phyloP scores from a whole-genome alignment of 805 yeast species.

The Hermanozyma aechmeae region DNA sequence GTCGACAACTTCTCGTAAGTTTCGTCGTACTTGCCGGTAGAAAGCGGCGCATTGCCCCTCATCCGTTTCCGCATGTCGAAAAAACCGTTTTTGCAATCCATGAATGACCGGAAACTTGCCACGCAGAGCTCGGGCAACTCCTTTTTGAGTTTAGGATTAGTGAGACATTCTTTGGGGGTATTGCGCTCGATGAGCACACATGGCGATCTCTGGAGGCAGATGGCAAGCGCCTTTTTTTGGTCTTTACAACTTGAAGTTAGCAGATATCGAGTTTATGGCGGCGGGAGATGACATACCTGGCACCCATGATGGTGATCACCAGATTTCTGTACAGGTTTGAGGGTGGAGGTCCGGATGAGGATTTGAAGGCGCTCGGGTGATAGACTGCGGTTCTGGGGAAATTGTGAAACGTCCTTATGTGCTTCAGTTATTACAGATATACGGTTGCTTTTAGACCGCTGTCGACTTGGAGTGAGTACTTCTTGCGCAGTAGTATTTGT shows the following conservation, averaged over 20 bases:
- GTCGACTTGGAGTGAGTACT: too few relatives aligned
- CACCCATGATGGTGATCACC: conserved; percentile 35
- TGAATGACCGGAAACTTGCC: conserved; percentile 73
- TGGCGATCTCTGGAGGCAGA: conserved; percentile 92
- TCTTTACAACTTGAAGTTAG: conserved; percentile 67
- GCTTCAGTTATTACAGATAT: too few relatives aligned
- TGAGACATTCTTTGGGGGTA: conserved; percentile 81
- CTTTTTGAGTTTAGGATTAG: conserved; percentile 64
- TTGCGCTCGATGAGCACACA: conserved; percentile 87
- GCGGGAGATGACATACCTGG: conserved; percentile 29
- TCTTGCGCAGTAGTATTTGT: too few relatives aligned
- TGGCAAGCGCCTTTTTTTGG: conserved; percentile 89
- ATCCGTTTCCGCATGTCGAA: conserved; percentile 88
- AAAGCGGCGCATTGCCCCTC: conserved; percentile 86
- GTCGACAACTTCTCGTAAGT: conserved; percentile 67
- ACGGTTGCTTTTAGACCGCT: too few relatives aligned
- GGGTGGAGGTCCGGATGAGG: too few relatives aligned
- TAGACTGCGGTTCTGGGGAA: too few relatives aligned
- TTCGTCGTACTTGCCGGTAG: conserved; percentile 89
- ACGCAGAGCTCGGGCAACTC: conserved; percentile 83
- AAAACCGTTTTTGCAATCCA: conserved; percentile 86
- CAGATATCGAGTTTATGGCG: conserved; percentile 5
- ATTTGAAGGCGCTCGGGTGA: too few relatives aligned
- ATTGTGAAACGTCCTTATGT: too few relatives aligned
- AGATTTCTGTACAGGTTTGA: too few relatives aligned